Conservation (phyloP, 768 basidiomycete species). For the Rhodotorula sphaerocarpa region DNA sequence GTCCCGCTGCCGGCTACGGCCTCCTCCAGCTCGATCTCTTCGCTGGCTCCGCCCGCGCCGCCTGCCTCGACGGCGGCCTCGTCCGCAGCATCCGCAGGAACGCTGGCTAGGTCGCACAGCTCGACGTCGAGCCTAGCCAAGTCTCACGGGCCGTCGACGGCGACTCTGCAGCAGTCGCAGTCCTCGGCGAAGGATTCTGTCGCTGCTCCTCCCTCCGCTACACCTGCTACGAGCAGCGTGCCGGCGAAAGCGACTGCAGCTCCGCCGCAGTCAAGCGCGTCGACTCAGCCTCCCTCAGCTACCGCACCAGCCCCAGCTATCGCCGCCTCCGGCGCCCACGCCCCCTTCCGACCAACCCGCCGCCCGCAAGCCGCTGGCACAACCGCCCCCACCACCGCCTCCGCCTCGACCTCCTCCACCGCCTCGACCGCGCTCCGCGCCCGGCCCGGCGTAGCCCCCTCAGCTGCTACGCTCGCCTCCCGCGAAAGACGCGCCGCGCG, state of each 20-base stretch:
- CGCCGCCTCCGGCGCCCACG: background rate
- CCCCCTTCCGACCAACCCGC: background rate
- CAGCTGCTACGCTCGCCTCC: conserved; percentile 2
- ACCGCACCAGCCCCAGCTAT: background rate
- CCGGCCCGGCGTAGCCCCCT: background rate
- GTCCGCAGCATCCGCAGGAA: background rate
- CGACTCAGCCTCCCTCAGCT: no score
- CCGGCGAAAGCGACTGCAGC: background rate
- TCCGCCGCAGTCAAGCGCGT: no score
- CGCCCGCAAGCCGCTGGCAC: background rate
- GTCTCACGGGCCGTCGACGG: background rate
- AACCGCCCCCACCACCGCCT: background rate
- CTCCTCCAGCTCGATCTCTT: background rate
- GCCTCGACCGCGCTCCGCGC: background rate
- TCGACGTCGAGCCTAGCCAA: conserved; percentile 15
- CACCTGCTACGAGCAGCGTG: background rate
- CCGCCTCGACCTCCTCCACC: background rate
- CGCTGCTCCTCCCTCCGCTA: conserved; percentile 1
- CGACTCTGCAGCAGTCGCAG: background rate
- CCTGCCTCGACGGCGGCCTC: background rate
- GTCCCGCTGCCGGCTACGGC: conserved; percentile 1
- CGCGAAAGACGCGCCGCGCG: conserved; percentile 7
- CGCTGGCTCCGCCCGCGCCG: background rate
- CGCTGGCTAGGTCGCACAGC: background rate
- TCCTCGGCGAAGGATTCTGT: background rate